Evolutionary conservation across 805 yeast genomes (phyloP).

Genomic region (Maudiozyma turicensis): DNA sequence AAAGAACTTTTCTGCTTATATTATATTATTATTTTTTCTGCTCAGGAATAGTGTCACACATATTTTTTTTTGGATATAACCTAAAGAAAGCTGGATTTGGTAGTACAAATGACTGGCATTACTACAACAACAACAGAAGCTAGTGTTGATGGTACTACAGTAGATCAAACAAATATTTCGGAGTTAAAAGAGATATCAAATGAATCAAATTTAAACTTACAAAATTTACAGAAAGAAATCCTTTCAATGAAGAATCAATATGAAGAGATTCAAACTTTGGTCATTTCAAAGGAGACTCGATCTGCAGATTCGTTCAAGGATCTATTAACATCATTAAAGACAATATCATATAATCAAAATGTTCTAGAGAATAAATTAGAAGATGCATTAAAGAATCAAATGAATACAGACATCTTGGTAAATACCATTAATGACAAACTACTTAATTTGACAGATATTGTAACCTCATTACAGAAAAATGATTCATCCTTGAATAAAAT

Average conservation of each 20-base stretch:
- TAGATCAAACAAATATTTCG: neutral
- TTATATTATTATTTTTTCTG: no score
- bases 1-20: no score
- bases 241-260: conserved; percentile 7
- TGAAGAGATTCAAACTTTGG: conserved; percentile 11
- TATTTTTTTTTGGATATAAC: no score
- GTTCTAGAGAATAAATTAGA: conserved; percentile 29
- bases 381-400: conserved; percentile 28
- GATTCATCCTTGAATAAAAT: neutral
- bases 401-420: conserved; percentile 28
- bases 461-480: neutral
- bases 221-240: neutral
- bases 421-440: conserved; percentile 21
- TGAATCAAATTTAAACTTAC: neutral
- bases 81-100: no score
- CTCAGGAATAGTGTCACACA: no score
- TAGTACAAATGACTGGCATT: no score
- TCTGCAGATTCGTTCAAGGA: conserved; percentile 15
- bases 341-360: conserved; percentile 26
- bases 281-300: conserved; percentile 12
- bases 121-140: no score
- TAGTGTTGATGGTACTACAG: no score
- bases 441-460: conserved; percentile 5
- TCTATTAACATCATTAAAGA: conserved; percentile 21
- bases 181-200: neutral